Base-by-base conservation (phyloP, 1,284 basidiomycete species). In the Cystobasidiaceae sp. region DNA sequence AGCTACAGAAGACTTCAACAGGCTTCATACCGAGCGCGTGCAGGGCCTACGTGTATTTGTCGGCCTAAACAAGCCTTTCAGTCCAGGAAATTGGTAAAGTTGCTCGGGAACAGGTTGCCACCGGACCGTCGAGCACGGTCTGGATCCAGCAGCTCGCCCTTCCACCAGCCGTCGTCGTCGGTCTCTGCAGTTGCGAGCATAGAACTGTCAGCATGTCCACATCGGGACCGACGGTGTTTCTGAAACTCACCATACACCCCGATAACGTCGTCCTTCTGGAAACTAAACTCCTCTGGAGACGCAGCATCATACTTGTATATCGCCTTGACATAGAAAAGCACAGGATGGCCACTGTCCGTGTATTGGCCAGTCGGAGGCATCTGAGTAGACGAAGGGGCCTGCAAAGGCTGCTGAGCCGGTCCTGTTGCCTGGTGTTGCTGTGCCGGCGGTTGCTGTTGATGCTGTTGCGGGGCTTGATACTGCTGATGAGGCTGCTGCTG, bases 281-380 rank as follows among this genome's bases (percentile, higher is more conserved):
- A 74, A 4, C 66, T 63, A 43, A 78, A 76, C 77, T 93, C 90
- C 75, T 91, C 88, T 3, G 87, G 85, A 67, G 89, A 89, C 19
- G 88, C 86, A 23, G 93, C 92, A 15, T 79, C 78, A 73, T 97
- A 97, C 75, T 96, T 90, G 76, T 93, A 97, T 72, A 97, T 78
- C 34, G 93, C 93, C 80, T 90, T 89, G 67, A 94, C 91, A 73
- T 92, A 92, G 78, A 93, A 93, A 71, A 91, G 73, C 44, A 93
- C 86, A 1, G 84, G 84, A 46, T 82, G 81, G 0, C 90, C 90
- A 55, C 86, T 84, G 63, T 91, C 88, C 28, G 87, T 89, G 62
- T 84, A 85, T 71, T 87, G 83, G 0, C 85, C 84, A 2, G 86
- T 86, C 8, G 85, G 83, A 7, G 84, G 79, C 9, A 71, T 60